Evolutionary conservation across 331 rosid genomes (phyloP), one percentile per base, ranked within the genome.

Genomic region (Malus hybrid): DNA sequence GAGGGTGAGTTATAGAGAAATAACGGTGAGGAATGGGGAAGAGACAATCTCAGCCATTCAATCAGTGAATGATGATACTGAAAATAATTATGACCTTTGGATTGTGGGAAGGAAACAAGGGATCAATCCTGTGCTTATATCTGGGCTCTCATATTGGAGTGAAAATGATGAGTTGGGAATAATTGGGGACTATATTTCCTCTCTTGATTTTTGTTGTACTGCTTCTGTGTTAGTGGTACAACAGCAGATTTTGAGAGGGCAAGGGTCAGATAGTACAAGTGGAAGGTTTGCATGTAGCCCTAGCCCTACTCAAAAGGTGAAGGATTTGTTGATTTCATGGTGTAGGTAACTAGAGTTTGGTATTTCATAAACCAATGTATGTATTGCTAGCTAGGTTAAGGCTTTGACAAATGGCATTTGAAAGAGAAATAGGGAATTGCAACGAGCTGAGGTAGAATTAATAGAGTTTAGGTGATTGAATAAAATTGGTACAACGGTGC

Each of bases 61-160:
- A 24, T 73, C 80, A 2, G 50, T 91, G 83, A 86, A 83, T 15
- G 88, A 86, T 20, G 83, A 82, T 5, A 19, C 81, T 9, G 12
- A 66, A 6, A 29, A 60, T 18, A 36, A 60, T n/a, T 85, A 46
- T 79, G 93, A 89, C 66, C 85, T 91, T 34, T 86, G 92, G 88
- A 86, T 91, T 3, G 84, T 91, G 29, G 98, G 98, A n/a, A 91
- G 97, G 77, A 82, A 85, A 61, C 87, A 84, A 1, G 98, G 98
- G 77, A 82, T 93, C n/a, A 93, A 93, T 63, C 93, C 96, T 13
- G 71, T 80, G 48, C 70, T 93, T 61, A 58, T 89, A 1, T 81
- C 82, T 0, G 98, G 97, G 0, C 50, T 91, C 28, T 78, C 83
- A 10, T 77, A 78, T 52, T 93, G 98, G 98, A 87, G 82, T 19